Percentiles rank a stretch among this genome's conserved stretches.
Conservation (phyloP, 352 stramenopile genomes). For the Vaucheria bursata region DNA sequence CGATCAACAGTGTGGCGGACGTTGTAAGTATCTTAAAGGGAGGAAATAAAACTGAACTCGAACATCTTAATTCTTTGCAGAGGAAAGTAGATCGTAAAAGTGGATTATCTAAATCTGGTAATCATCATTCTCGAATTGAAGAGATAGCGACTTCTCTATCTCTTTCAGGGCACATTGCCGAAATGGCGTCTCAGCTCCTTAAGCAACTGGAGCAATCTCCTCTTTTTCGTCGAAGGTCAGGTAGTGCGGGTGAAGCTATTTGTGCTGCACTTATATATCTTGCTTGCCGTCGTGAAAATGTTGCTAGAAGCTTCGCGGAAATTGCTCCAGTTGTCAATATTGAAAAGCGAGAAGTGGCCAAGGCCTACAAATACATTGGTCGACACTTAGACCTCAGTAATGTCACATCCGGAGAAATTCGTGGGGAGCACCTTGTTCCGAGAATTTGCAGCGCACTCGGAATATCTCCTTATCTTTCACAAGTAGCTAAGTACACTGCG, state of each 20-base stretch:
- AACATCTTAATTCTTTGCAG: background rate
- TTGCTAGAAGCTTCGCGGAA: slow-evolving; percentile 19
- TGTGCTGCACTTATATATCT: slow-evolving; percentile 41
- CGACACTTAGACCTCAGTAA: background rate
- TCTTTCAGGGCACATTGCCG: background rate
- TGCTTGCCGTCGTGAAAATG: slow-evolving; percentile 11
- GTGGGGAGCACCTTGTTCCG: slow-evolving; percentile 26
- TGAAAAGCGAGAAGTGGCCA: slow-evolving; percentile 27
- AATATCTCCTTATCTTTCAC: slow-evolving; percentile 9
- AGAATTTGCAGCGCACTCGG: slow-evolving; percentile 22
- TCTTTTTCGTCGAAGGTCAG: slow-evolving; percentile 25
- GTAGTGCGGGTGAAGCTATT: slow-evolving; percentile 22
- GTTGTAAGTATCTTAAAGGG: background rate
- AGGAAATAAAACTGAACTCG: background rate
- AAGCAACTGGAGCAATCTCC: slow-evolving; percentile 25
- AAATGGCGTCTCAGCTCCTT: slow-evolving; percentile 27
- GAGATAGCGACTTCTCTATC: background rate
- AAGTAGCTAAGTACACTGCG: slow-evolving; percentile 30
- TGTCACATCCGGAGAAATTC: background rate
- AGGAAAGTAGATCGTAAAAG: background rate
- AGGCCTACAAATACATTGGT: slow-evolving; percentile 24
- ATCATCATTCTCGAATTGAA: background rate
- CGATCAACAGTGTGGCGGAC: background rate
- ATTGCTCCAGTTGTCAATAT: slow-evolving; percentile 20
- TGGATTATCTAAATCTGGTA: background rate